A percentile compares a stretch with the other conserved stretches of the same genome.
Conservation (phyloP, 1,139 yeast species). For the Candida mesenterica region DNA sequence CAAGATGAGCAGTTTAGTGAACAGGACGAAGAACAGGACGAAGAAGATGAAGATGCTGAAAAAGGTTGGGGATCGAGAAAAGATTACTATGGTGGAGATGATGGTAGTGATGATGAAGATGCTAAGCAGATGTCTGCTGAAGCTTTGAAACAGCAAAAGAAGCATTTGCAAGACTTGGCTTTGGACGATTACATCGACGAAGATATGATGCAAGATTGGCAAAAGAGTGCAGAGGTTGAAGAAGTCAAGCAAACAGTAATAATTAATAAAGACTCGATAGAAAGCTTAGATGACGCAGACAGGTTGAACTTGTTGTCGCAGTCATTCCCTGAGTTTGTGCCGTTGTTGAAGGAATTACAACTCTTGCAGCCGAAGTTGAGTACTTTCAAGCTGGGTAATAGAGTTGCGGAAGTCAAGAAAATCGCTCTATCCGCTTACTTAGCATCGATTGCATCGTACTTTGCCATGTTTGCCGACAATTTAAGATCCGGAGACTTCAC, state of each 20-base stretch:
- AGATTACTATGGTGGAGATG: constrained; percentile 84
- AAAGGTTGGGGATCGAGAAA: constrained; percentile 80
- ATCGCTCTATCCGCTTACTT: constrained; percentile 75
- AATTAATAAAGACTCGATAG: constrained; percentile 27
- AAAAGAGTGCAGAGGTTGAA: constrained; percentile 36
- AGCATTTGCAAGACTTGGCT: constrained; percentile 74
- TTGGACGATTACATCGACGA: constrained; percentile 85
- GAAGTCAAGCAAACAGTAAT: constrained; percentile 20
- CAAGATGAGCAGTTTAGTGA: constrained; percentile 31
- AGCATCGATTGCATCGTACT: constrained; percentile 71
- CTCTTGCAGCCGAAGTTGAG: constrained; percentile 43
- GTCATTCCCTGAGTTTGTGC: constrained; percentile 82
- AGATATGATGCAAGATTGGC: constrained; percentile 76
- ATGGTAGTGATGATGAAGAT: constrained; percentile 69
- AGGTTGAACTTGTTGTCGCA: constrained; percentile 49
- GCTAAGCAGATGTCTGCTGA: constrained; percentile 82
- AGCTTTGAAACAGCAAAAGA: constrained; percentile 83
- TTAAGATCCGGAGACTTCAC: constrained; percentile 57
- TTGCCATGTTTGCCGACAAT: constrained; percentile 64
- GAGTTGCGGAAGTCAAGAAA: constrained; percentile 48
- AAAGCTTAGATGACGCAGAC: constrained; percentile 40
- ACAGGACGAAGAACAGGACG: constrained; percentile 43
- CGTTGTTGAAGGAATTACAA: constrained; percentile 66
- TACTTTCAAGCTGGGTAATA: constrained; percentile 25
- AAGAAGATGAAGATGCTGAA: constrained; percentile 49